Conservation (phyloP, 2,329 filamentous ascomycete genomes). For the Sporothrix brunneoviolacea region DNA sequence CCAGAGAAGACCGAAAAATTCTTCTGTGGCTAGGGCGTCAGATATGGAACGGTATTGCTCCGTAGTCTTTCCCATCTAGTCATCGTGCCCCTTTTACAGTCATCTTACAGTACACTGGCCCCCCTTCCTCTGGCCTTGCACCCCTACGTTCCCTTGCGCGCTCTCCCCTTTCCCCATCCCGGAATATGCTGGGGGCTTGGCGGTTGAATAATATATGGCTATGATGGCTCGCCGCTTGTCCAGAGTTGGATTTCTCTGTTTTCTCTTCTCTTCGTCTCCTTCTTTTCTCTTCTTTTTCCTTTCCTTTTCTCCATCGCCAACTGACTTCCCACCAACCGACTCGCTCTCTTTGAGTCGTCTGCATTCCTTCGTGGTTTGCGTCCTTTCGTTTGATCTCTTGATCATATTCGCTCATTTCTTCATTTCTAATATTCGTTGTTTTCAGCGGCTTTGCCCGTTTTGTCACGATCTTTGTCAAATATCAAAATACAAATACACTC, state of each 20-base stretch:
- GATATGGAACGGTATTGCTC: conserved; percentile 5
- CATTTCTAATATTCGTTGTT: background rate
- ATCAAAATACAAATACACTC: background rate
- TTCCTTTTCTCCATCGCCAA: conserved; percentile 2
- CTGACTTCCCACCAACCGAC: conserved; percentile 1
- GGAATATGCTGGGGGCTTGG: background rate
- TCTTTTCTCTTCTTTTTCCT: background rate
- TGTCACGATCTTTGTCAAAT: background rate
- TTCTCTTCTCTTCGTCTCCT: background rate
- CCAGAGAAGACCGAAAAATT: too few species aligned
- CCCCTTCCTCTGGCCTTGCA: background rate
- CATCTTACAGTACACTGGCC: conserved; percentile 5
- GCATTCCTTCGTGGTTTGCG: conserved; percentile 20
- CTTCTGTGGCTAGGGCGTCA: too few species aligned
- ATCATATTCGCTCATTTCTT: conserved; percentile 11
- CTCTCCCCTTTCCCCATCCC: background rate
- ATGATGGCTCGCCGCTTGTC: background rate
- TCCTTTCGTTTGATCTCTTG: conserved; percentile 20
- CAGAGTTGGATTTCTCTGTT: background rate
- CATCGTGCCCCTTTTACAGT: conserved; percentile 6
- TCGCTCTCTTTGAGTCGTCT: conserved; percentile 8
- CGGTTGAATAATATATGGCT: conserved; percentile 1
- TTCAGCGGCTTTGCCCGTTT: conserved; percentile 1
- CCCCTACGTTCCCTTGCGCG: background rate
- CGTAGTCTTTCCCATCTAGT: conserved; percentile 2